A percentile compares a stretch with the other conserved stretches of the same genome.
phyloP scores from a whole-genome alignment of 164 flowering plant genomes.

The Protea cynaroides region DNA sequence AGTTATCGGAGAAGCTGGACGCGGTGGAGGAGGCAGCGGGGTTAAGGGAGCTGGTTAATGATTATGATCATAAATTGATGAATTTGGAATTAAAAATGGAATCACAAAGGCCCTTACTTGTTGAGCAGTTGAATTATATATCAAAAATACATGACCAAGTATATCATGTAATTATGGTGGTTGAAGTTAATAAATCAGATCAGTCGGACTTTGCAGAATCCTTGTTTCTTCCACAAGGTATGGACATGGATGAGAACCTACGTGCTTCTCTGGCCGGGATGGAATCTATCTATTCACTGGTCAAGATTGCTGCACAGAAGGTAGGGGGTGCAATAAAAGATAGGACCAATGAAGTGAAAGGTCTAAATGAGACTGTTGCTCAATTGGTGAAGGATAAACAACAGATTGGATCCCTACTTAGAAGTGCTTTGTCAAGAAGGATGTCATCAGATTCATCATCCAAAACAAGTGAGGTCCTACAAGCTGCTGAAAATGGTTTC shows the following conservation, averaged over 20 bases:
- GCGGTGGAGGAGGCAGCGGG: conserved; percentile 32
- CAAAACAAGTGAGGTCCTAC: conserved; percentile 53
- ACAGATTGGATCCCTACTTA: conserved; percentile 78
- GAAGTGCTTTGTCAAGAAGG: conserved; percentile 76
- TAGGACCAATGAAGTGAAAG: conserved; percentile 43
- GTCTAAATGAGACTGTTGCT: conserved; percentile 56
- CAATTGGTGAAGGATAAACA: conserved; percentile 73
- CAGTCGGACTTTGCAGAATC: conserved; percentile 66
- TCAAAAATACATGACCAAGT: conserved; percentile 62
- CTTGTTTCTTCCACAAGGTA: conserved; percentile 72
- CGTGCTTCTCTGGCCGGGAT: conserved; percentile 74
- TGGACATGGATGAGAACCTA: conserved; percentile 73
- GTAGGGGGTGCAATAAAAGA: conserved; percentile 48
- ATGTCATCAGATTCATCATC: conserved; percentile 42
- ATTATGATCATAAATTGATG: conserved; percentile 37
- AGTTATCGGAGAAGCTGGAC: conserved; percentile 34
- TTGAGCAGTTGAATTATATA: conserved; percentile 65
- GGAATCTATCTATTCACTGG: conserved; percentile 61
- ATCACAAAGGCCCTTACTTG: conserved; percentile 47
- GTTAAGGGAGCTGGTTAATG: conserved; percentile 34
- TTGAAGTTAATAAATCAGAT: conserved; percentile 46
- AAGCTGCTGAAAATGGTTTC: conserved; percentile 80
- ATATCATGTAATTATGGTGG: conserved; percentile 48
- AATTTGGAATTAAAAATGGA: conserved; percentile 42
- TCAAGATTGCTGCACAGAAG: conserved; percentile 40